Conservation (phyloP, 1,284 basidiomycete species). For the Quambalaria eucalypti region DNA sequence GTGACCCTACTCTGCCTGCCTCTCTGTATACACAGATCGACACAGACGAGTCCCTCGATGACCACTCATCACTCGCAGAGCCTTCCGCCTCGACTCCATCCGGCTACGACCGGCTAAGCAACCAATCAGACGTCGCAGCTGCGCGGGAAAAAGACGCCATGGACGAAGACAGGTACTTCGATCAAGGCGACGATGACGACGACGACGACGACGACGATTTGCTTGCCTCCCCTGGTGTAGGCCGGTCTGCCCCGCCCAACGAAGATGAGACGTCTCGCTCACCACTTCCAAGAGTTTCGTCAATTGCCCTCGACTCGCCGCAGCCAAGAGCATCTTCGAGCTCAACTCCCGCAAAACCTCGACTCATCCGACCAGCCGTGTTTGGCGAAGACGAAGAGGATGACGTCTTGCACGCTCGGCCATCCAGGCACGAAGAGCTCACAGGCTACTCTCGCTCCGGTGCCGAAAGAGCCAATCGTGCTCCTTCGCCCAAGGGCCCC, state of each 20-base stretch:
- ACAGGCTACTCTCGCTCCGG: neutral
- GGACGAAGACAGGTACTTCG: neutral
- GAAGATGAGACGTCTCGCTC: too few species aligned
- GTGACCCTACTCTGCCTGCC: slow-evolving; percentile 1
- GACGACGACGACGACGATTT: too few species aligned
- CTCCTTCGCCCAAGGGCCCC: neutral
- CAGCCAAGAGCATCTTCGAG: too few species aligned
- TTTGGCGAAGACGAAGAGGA: neutral
- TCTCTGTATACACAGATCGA: slow-evolving; percentile 8
- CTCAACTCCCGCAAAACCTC: too few species aligned
- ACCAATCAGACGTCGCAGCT: neutral
- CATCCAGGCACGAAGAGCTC: neutral
- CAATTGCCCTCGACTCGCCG: too few species aligned
- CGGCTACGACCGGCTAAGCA: too few species aligned
- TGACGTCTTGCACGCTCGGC: neutral
- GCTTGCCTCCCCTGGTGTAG: too few species aligned
- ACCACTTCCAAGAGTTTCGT: too few species aligned
- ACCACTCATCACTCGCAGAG: neutral
- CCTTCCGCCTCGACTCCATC: too few species aligned
- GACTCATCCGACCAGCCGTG: neutral
- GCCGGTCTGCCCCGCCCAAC: too few species aligned
- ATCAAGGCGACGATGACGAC: slow-evolving; percentile 12
- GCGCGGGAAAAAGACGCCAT: neutral
- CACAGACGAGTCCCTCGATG: neutral
- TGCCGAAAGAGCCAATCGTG: neutral